Base-by-base conservation (phyloP, 495 filamentous ascomycete species). In the Xylaria telfairii region DNA sequence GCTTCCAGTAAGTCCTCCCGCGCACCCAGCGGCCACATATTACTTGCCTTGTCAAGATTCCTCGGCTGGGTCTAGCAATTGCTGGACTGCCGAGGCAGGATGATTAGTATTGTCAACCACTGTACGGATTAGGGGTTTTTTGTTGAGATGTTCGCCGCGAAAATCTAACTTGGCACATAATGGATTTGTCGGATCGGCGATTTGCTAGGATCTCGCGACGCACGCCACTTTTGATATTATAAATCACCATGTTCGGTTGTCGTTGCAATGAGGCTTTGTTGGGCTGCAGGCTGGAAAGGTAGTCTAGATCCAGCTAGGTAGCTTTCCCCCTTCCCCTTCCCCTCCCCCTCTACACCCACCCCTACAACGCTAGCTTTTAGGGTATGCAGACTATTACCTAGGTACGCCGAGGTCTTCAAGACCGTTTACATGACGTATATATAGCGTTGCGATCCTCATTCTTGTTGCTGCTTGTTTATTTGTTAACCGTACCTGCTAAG, bases 401-500 rank as follows among this genome's bases (percentile, higher is more conserved):
- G n/a, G n/a, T n/a, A n/a, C 56, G 21, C 56, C 4, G 19, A 37
- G 17, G 56, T 59, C 30, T 28, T 54, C 9, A 17, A 1, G 30
- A 21, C 15, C 19, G 1, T 6, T 39, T 7, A 1, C 53, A 68
- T 68, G 65, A 68, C 65, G 65, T 68, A 59, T 68, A 68, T 68
- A 68, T 68, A 68, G 39, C 53, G 49, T 68, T 9, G 37, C 12
- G 39, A 8, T n/a, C 32, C 17, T 67, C 24, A 3, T 26, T 59
- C 41, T 68, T 46, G 37, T 41, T 24, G 26, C 26, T 30, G 15
- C 26, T 10, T 4, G 2, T 30, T 30, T 30, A 4, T 30, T 54
- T 30, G 1, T 54, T 30, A 3, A 37, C 34, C 26, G 15, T 54
- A 19, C 26, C 19, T 13, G 13, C 47, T 51, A 19, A 12, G 6